Percentiles rank a stretch among this genome's conserved stretches.
Evolutionary conservation across 2,329 filamentous ascomycete species (phyloP).

Genomic region (Talaromyces albobiverticillius): DNA sequence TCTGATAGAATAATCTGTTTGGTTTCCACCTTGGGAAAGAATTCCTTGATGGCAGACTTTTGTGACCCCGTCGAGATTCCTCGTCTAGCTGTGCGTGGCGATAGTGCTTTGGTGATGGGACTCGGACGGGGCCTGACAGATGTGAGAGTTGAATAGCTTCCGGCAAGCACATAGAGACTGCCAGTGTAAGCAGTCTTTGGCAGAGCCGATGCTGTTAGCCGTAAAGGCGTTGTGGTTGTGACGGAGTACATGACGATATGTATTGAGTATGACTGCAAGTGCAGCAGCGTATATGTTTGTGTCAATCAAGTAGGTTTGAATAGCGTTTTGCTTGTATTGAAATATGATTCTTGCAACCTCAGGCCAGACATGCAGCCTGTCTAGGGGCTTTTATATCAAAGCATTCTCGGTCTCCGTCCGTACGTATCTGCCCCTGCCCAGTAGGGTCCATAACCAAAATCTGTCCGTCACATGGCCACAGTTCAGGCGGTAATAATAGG

Average conservation of each 20-base stretch:
- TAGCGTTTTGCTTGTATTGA: too few species aligned
- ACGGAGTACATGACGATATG: slow-evolving; percentile 22
- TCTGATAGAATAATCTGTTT: slow-evolving; percentile 61
- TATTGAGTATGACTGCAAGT: neutral
- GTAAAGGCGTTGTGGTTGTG: slow-evolving; percentile 25
- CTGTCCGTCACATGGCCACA: slow-evolving; percentile 8
- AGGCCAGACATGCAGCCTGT: too few species aligned
- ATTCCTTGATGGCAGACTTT: slow-evolving; percentile 39
- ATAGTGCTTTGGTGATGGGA: slow-evolving; percentile 17
- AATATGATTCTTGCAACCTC: too few species aligned
- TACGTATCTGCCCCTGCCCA: too few species aligned
- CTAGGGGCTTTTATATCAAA: slow-evolving; percentile 5
- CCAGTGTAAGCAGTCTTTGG: slow-evolving; percentile 21
- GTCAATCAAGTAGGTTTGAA: neutral
- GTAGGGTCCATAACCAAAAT: too few species aligned
- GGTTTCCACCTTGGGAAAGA: slow-evolving; percentile 60
- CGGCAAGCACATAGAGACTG: slow-evolving; percentile 9
- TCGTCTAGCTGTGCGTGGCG: slow-evolving; percentile 12
- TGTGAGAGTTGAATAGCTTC: slow-evolving; percentile 23
- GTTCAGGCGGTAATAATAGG: too few species aligned
- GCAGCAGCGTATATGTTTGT: neutral
- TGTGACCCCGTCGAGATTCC: slow-evolving; percentile 31
- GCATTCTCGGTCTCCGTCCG: too few species aligned
- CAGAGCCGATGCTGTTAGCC: slow-evolving; percentile 22
- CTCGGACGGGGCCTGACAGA: slow-evolving; percentile 24